phyloP scores from a whole-genome alignment of 148 eudicot species.

The Pharnaceum exiguum region DNA sequence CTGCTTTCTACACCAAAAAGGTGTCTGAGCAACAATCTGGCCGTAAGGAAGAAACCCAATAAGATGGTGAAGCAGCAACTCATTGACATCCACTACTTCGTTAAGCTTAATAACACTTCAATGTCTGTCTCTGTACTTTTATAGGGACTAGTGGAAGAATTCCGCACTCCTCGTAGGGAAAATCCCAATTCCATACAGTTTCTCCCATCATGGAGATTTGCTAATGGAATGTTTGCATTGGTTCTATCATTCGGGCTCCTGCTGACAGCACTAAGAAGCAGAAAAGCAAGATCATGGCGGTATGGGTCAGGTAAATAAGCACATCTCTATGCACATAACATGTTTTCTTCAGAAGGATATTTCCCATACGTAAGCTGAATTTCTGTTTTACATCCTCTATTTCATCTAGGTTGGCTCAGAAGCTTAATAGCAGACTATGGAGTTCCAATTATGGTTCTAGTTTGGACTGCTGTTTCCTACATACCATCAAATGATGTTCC shows the following conservation, averaged over 20 bases:
- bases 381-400: neutral
- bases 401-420: slow-evolving; percentile 64
- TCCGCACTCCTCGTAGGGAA: slow-evolving; percentile 57
- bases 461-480: slow-evolving; percentile 81
- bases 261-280: slow-evolving; percentile 68
- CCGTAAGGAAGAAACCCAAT: too few relatives aligned
- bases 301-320: slow-evolving; percentile 69
- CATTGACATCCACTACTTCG: too few relatives aligned
- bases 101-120: neutral
- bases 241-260: slow-evolving; percentile 83
- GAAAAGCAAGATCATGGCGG: slow-evolving; percentile 93
- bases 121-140: neutral
- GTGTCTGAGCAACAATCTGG: neutral
- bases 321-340: neutral
- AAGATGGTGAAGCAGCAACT: too few relatives aligned
- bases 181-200: slow-evolving; percentile 39
- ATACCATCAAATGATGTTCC: slow-evolving; percentile 73
- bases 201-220: slow-evolving; percentile 83
- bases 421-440: slow-evolving; percentile 90
- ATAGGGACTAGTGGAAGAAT: slow-evolving; percentile 85
- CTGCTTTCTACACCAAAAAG: neutral
- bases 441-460: slow-evolving; percentile 87
- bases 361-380: neutral
- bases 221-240: slow-evolving; percentile 94
- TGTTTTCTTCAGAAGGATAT: neutral